Evolutionary conservation across 2,329 filamentous ascomycete genomes (phyloP).

Genomic region (Trichoderma asperellum): DNA sequence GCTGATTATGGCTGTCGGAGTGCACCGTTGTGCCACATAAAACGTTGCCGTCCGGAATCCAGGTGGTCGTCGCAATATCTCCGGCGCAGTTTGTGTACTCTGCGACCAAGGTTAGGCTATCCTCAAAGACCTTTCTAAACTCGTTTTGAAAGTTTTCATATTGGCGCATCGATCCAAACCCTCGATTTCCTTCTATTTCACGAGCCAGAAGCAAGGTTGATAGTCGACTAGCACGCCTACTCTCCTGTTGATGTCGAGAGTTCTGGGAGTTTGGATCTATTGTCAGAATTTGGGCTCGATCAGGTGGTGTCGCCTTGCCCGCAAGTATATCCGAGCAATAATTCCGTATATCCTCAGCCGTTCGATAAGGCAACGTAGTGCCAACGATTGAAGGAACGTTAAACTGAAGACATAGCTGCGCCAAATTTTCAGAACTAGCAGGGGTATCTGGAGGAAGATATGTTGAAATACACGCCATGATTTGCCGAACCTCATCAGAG

Average conservation of each 20-base stretch:
- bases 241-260: conserved; percentile 8
- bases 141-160: conserved; percentile 52
- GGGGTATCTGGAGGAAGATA: conserved; percentile 30
- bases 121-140: conserved; percentile 53
- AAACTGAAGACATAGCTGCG: conserved; percentile 30
- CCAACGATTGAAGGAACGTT: conserved; percentile 36
- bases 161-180: conserved; percentile 47
- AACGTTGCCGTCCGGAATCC: conserved; percentile 58
- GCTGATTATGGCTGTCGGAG: conserved; percentile 65
- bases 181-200: conserved; percentile 52
- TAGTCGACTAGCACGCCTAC: conserved; percentile 37
- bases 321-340: conserved; percentile 41
- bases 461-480: conserved; percentile 34
- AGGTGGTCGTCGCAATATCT: conserved; percentile 62
- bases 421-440: conserved; percentile 33
- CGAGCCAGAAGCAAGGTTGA: conserved; percentile 53
- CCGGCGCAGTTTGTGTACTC: conserved; percentile 66
- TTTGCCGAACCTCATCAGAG: conserved; percentile 42
- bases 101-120: conserved; percentile 53
- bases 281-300: conserved; percentile 36
- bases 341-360: conserved; percentile 37
- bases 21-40: conserved; percentile 67
- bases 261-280: conserved; percentile 30
- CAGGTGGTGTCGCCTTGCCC: conserved; percentile 29
- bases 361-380: conserved; percentile 34